Evolutionary conservation across 2,329 filamentous ascomycete genomes (phyloP), one percentile per base, ranked within the genome.

Genomic region (Fusarium chaquense): DNA sequence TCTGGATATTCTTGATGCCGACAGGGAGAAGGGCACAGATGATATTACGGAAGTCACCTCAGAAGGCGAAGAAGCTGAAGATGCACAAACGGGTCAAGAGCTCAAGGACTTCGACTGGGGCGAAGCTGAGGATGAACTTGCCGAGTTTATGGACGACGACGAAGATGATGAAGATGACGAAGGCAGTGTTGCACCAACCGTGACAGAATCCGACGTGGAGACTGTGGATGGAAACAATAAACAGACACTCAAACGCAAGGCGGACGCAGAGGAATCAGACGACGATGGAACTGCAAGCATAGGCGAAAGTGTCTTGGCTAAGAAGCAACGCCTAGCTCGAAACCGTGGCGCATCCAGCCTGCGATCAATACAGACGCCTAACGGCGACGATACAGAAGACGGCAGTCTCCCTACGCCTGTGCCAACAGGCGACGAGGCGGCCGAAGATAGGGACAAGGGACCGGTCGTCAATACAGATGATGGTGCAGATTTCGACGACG

Each of bases 1-100:
- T n/a, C 79, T 97, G 47, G 85, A 91, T n/a, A 85, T 94, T 4
- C 90, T 93, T 53, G 89, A 91, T 1, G 87, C 90, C 20, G 91
- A 93, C 71, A 84, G 87, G 16, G 79, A 77, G 69, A 75, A 62
- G 40, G 77, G 75, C 7, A 78, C 77, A 30, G 79, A 79, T 46
- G 73, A 71, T 24, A 59, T 73, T 6, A 75, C 75, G 3, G 79
- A 80, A 72, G 76, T 69, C 11, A 69, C 71, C 49, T 80, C 71
- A 5, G 74, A 76, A 58, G 70, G 66, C 4, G 74, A 75, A 22
- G 76, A 79, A 41, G 67, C 67, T 20, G 76, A 80, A 49, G 79
- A 79, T 18, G 74, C 62, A 11, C 67, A 73, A 15, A 77, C 74
- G 38, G 70, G 75, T 0, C 75, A 89, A 53, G 85, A 84, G 53